These are phyloP conservation scores for Asterophora lycoperdoides DNA, from an alignment of 768 basidiomycete species.

Conservation along the genomic window DNA sequence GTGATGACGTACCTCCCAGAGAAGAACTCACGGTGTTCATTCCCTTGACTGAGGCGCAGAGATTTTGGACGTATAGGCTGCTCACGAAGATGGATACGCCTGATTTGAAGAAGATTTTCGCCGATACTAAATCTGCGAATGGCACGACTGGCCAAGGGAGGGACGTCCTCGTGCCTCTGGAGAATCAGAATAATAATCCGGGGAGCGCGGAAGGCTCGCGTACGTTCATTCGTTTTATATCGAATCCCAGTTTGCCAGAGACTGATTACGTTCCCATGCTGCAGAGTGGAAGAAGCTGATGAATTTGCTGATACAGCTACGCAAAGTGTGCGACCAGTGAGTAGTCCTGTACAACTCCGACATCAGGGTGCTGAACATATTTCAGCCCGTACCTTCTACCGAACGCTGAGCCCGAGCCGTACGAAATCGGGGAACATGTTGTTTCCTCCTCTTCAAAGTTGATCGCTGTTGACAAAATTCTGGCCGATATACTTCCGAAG, in stretches of 20 bases:
- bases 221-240: constrained; percentile 18
- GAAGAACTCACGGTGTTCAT: constrained; percentile 56
- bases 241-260: too few species aligned
- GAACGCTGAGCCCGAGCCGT: constrained; percentile 46
- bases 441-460: constrained; percentile 55
- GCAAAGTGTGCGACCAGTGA: constrained; percentile 68
- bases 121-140: constrained; percentile 18
- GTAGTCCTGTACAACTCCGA: constrained; percentile 13
- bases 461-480: constrained; percentile 54
- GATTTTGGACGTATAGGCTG: constrained; percentile 58
- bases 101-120: constrained; percentile 47
- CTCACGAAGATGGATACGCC: constrained; percentile 48
- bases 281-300: constrained; percentile 53
- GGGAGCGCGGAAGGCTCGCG: constrained; percentile 21
- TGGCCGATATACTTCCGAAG: constrained; percentile 51
- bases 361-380: not conserved
- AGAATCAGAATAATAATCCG: constrained; percentile 33
- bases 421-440: constrained; percentile 49
- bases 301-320: constrained; percentile 69
- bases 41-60: constrained; percentile 54
- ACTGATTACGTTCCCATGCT: not conserved
- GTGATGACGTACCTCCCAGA: constrained; percentile 47
- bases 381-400: constrained; percentile 47
- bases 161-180: constrained; percentile 37
- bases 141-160: constrained; percentile 27